A percentile compares a stretch with the other conserved stretches of the same genome.
Conservation (phyloP, 306 rosid genomes). For the Boehmeria nivea region DNA sequence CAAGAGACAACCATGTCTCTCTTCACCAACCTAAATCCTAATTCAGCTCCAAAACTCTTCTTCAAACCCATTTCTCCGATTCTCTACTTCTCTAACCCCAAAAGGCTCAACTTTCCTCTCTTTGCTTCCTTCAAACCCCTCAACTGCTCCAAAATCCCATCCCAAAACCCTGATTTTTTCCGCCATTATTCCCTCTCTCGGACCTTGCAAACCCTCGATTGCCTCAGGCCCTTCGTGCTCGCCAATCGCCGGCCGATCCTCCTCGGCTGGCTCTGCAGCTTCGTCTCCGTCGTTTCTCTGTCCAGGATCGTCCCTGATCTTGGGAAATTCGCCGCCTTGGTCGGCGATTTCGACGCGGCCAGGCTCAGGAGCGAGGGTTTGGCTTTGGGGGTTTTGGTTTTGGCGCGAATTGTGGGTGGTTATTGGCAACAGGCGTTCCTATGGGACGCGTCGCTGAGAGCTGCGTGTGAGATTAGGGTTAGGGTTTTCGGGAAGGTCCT, state of each 20-base stretch:
- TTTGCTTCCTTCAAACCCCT: slow-evolving; percentile 11
- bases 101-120: not conserved
- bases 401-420: slow-evolving; percentile 42
- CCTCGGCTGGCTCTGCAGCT: slow-evolving; percentile 72
- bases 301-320: slow-evolving; percentile 43
- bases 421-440: slow-evolving; percentile 76
- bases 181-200: slow-evolving; percentile 12
- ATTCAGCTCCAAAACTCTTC: slow-evolving; percentile 12
- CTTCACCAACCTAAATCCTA: slow-evolving; percentile 11
- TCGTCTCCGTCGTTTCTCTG: slow-evolving; percentile 60
- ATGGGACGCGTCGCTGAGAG: slow-evolving; percentile 76
- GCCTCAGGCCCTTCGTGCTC: slow-evolving; percentile 48
- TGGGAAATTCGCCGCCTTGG: slow-evolving; percentile 31
- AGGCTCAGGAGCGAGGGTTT: slow-evolving; percentile 28
- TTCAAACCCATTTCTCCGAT: slow-evolving; percentile 4
- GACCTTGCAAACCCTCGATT: slow-evolving; percentile 26
- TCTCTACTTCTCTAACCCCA: slow-evolving; percentile 3
- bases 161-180: slow-evolving; percentile 5
- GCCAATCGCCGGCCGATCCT: slow-evolving; percentile 43
- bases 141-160: slow-evolving; percentile 18
- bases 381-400: slow-evolving; percentile 39
- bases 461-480: slow-evolving; percentile 47
- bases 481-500: slow-evolving; percentile 51
- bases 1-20: slow-evolving; percentile 23
- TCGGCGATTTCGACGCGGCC: slow-evolving; percentile 14